Evolutionary conservation across 2,329 filamentous ascomycete genomes (phyloP).

Genomic region (Microascus cirrosus): DNA sequence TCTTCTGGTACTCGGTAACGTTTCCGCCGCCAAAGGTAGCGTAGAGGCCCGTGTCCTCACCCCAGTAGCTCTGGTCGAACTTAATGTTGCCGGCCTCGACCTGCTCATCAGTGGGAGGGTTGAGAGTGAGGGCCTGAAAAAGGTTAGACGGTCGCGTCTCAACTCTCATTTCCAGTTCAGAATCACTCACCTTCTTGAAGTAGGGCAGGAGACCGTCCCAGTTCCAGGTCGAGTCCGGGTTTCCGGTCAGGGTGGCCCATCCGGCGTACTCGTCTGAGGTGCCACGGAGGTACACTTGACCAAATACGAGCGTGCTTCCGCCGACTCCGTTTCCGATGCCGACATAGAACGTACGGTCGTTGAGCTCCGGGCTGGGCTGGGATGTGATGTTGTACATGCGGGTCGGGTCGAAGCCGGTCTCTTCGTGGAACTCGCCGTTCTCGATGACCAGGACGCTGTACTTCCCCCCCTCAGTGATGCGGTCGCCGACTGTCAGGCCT

Average conservation of each 20-base stretch:
- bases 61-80: slow-evolving; percentile 11
- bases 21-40: slow-evolving; percentile 5
- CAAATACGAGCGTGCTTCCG: slow-evolving; percentile 16
- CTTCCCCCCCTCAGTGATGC: slow-evolving; percentile 4
- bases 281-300: slow-evolving; percentile 15
- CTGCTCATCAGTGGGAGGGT: slow-evolving; percentile 8
- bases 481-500: slow-evolving; percentile 3
- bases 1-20: slow-evolving; percentile 4
- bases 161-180: neutral
- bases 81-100: slow-evolving; percentile 11
- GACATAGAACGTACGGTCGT: slow-evolving; percentile 13
- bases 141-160: neutral
- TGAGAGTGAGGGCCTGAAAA: slow-evolving; percentile 10
- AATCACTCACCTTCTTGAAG: slow-evolving; percentile 13
- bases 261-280: slow-evolving; percentile 15
- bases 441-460: slow-evolving; percentile 4
- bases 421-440: neutral
- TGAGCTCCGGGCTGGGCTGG: slow-evolving; percentile 15
- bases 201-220: slow-evolving; percentile 17
- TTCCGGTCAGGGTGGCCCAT: slow-evolving; percentile 9
- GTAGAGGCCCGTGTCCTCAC: slow-evolving; percentile 8
- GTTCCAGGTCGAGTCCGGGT: slow-evolving; percentile 11
- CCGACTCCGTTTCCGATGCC: slow-evolving; percentile 14
- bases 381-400: slow-evolving; percentile 18
- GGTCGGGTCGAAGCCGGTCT: slow-evolving; percentile 2